Conservation (phyloP, 352 stramenopile species). For the Saprolegnia diclina region DNA sequence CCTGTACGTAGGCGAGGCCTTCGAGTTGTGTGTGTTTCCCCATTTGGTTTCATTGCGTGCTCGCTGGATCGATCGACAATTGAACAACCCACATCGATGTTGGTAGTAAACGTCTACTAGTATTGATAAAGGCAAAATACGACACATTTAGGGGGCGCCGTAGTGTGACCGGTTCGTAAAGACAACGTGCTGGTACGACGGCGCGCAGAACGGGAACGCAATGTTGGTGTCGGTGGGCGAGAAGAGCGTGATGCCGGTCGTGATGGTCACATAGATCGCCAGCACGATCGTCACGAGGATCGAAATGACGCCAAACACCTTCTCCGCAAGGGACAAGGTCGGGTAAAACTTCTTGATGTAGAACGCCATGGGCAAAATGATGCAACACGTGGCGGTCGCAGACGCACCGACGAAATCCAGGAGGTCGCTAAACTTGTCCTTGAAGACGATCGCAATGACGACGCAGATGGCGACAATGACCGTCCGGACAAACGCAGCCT, state of each 20-base stretch:
- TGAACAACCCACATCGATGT: no score
- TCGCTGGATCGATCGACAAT: no score
- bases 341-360: conserved; percentile 50
- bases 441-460: conserved; percentile 36
- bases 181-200: not conserved
- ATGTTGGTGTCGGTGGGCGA: not conserved
- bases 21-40: no score
- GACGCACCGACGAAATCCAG: conserved; percentile 58
- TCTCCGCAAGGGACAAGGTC: not conserved
- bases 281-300: conserved; percentile 18
- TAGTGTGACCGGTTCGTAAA: not conserved
- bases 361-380: conserved; percentile 59
- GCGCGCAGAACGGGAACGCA: not conserved
- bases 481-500: conserved; percentile 32
- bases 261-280: conserved; percentile 21
- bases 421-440: conserved; percentile 58
- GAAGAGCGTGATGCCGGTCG: conserved; percentile 19
- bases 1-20: no score
- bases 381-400: conserved; percentile 51
- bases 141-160: not conserved
- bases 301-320: not conserved
- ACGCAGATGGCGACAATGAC: conserved; percentile 50
- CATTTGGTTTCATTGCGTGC: no score
- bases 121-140: not conserved
- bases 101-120: no score